Evolutionary conservation across 495 filamentous ascomycete genomes (phyloP), one percentile per base, ranked within the genome.

Genomic region (Extremus antarcticus): DNA sequence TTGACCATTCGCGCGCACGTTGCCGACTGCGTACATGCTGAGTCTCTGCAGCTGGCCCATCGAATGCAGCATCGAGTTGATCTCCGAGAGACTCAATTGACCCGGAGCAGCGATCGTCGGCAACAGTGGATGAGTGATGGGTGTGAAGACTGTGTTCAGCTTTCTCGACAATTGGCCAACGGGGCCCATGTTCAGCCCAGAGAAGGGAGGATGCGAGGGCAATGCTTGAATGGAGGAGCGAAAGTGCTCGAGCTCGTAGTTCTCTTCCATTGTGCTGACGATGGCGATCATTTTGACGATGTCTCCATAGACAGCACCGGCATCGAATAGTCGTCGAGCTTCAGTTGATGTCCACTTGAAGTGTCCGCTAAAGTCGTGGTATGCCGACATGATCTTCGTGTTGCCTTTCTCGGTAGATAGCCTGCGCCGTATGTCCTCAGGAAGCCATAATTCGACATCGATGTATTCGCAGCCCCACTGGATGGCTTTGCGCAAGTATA

Each of bases 281-380:
- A 89, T 82, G 17, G 85, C 81, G 62, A 90, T 90, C 86, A 92
- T 90, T 71, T 90, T 92, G 43, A 90, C 81, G 38, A 90, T 86
- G 66, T 90, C 87, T 20, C 83, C 85, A 62, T 89, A 88, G 53
- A 80, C 79, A 43, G 79, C 74, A 16, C 81, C 86, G 53, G 85
- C 75, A 15, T 75, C 70, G 64, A 86, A 92, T 7, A 89, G 76
- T 20, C 74, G 69, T 67, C 84, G 77, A 1, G 86, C 85, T 53
- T 81, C 76, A 2, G 77, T 68, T 0, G 86, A 85, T 4, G 83
- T 79, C 87, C 87, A 92, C 63, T 84, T 87, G 78, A 88, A 89
- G 1, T 71, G 81, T 1, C 86, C 86, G 0, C 85, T 86, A 63
- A 90, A 89, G 68, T 92, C 87, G 68, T 92, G 87, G 59, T 88